These are phyloP conservation scores for Candida stauntonica DNA, from an alignment of 805 yeast species.

Conservation along the genomic window DNA sequence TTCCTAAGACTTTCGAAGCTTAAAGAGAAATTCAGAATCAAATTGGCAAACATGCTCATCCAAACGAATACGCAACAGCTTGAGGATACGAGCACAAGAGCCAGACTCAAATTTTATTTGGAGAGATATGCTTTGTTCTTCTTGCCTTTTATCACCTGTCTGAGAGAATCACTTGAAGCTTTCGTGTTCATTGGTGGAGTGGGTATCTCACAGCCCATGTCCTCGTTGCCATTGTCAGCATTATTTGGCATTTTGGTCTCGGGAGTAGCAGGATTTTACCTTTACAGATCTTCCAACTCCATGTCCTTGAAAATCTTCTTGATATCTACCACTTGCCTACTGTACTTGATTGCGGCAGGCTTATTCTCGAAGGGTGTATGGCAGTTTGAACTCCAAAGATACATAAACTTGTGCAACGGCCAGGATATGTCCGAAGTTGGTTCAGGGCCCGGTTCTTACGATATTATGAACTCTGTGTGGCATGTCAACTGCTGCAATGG, in stretches of 20 bases:
- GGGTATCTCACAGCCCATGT: conserved; percentile 64
- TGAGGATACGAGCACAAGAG: conserved; percentile 14
- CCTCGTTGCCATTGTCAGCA: conserved; percentile 63
- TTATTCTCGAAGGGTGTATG: conserved; percentile 83
- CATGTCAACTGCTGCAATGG: conserved; percentile 95
- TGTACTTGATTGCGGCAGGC: conserved; percentile 85
- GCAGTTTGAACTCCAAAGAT: conserved; percentile 79
- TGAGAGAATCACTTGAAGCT: conserved; percentile 89
- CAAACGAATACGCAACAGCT: conserved; percentile 26
- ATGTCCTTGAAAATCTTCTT: conserved; percentile 72
- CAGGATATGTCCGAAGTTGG: conserved; percentile 86
- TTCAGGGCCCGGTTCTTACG: conserved; percentile 91
- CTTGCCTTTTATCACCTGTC: conserved; percentile 78
- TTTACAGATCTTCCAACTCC: conserved; percentile 78
- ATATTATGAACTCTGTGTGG: conserved; percentile 76
- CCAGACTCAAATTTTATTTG: conserved; percentile 34
- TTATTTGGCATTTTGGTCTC: conserved; percentile 58
- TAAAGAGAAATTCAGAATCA: conserved; percentile 76
- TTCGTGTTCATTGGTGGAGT: conserved; percentile 90
- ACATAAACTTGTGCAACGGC: conserved; percentile 71
- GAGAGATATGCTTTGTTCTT: conserved; percentile 68
- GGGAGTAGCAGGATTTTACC: conserved; percentile 52
- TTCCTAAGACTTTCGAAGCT: conserved; percentile 75
- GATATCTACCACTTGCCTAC: conserved; percentile 70
- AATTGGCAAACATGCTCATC: conserved; percentile 42